Conservation (phyloP, 352 stramenopile genomes). For the Globisporangium okanoganense region DNA sequence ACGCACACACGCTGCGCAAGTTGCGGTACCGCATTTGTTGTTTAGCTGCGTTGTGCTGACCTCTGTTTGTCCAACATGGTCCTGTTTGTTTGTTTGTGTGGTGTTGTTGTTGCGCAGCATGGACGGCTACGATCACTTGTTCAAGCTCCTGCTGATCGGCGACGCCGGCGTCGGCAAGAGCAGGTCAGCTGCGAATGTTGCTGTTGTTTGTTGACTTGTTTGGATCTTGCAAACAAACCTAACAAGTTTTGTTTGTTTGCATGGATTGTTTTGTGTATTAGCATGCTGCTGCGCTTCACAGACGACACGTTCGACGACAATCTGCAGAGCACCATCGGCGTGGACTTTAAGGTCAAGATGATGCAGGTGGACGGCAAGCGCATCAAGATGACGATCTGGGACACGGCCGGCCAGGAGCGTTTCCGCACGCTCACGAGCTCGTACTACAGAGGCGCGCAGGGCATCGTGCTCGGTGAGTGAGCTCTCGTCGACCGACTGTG, state of each 20-base stretch:
- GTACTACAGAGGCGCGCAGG: constrained; percentile 97
- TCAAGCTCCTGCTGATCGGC: constrained; percentile 98
- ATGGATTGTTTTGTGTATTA: constrained; percentile 18
- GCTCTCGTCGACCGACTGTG: too few species aligned
- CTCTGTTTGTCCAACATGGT: not conserved
- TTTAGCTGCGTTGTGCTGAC: not conserved
- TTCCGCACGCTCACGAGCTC: constrained; percentile 97
- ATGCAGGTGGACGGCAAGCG: constrained; percentile 94
- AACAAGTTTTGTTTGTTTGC: not conserved
- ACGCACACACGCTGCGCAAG: too few species aligned
- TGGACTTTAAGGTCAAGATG: constrained; percentile 98
- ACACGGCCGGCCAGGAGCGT: constrained; percentile 97
- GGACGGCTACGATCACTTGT: constrained; percentile 96
- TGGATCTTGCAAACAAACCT: not conserved
- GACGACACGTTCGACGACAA: constrained; percentile 98
- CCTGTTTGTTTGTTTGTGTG: not conserved
- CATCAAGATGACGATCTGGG: constrained; percentile 99
- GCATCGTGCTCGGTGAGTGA: constrained; percentile 94
- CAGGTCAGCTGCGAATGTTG: constrained; percentile 45
- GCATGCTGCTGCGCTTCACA: constrained; percentile 97
- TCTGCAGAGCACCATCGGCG: constrained; percentile 97
- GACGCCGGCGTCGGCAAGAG: constrained; percentile 98
- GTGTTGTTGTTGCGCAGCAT: constrained; percentile 23
- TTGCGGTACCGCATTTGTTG: not conserved
- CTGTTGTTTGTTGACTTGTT: not conserved